A percentile compares a stretch with the other conserved stretches of the same genome.
These are phyloP conservation scores for Colletotrichum godetiae DNA, from an alignment of 2,329 filamentous ascomycete genomes.

Conservation along the genomic window DNA sequence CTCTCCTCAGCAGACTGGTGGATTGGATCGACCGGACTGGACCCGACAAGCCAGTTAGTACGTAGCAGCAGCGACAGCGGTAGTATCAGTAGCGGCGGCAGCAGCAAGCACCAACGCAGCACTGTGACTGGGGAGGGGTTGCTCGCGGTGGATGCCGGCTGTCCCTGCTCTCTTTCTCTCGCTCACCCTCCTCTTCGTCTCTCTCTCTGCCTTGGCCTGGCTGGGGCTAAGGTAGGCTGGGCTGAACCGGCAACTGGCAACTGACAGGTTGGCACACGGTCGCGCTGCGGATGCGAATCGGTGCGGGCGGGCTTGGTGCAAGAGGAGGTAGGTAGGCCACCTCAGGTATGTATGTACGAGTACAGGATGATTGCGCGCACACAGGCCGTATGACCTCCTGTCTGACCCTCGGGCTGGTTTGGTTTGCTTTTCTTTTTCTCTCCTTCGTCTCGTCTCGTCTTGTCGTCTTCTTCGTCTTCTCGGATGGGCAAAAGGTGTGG, in stretches of 20 bases:
- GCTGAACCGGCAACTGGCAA: constrained; percentile 8
- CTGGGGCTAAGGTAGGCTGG: neutral
- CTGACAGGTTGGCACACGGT: constrained; percentile 13
- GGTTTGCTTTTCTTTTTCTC: neutral
- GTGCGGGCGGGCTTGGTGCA: neutral
- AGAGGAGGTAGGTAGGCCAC: neutral
- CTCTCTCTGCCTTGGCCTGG: neutral
- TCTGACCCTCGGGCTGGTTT: neutral
- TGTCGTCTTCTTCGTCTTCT: neutral
- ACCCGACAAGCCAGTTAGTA: constrained; percentile 30
- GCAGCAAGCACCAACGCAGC: constrained; percentile 20
- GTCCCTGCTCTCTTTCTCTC: neutral
- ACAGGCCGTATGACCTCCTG: neutral
- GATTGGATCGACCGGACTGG: constrained; percentile 36
- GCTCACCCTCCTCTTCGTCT: neutral
- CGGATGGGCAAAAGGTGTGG: constrained; percentile 14
- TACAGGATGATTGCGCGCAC: neutral
- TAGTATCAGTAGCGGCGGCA: constrained; percentile 13
- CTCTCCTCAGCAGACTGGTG: constrained; percentile 34
- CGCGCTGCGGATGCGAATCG: constrained; percentile 5
- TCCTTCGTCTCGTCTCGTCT: neutral
- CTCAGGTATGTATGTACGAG: neutral
- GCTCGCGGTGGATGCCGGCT: constrained; percentile 9
- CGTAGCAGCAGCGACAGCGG: constrained; percentile 9
- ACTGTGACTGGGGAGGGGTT: constrained; percentile 29